Evolutionary conservation across 768 basidiomycete species (phyloP).

Genomic region (Hygrocybe punicea): DNA sequence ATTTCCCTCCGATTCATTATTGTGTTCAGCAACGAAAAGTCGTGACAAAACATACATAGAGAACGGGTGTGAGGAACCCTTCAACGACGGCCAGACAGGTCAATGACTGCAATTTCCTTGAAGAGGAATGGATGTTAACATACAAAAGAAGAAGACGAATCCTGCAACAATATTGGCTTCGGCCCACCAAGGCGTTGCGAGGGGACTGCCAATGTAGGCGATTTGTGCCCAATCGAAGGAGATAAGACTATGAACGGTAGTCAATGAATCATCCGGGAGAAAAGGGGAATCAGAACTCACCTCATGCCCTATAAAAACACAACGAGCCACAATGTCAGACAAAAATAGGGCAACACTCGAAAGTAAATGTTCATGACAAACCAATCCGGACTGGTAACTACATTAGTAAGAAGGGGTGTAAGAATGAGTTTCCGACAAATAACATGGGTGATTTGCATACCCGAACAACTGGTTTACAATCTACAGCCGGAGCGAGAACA

Average conservation of each 20-base stretch:
- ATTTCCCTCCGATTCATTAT: background rate
- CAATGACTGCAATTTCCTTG: background rate
- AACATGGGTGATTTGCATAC: conserved; percentile 36
- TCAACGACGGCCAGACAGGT: background rate
- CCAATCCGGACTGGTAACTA: conserved; percentile 21
- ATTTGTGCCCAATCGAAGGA: conserved; percentile 80
- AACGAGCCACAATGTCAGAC: background rate
- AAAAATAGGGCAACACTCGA: background rate
- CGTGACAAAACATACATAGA: conserved; percentile 46
- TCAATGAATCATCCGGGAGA: conserved; percentile 10
- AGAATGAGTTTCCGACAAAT: background rate
- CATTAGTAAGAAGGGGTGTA: background rate
- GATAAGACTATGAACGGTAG: conserved; percentile 53
- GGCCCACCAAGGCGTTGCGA: conserved; percentile 82
- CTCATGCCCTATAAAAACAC: conserved; percentile 8
- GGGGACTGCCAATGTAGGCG: conserved; percentile 65
- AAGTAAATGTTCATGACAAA: background rate
- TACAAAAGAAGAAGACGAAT: conserved; percentile 68
- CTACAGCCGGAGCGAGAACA: background rate
- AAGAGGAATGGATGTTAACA: conserved; percentile 14
- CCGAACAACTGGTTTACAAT: conserved; percentile 74
- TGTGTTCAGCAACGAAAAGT: background rate
- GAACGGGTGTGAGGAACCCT: conserved; percentile 57
- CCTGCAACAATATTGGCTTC: conserved; percentile 64
- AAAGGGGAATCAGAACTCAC: background rate